phyloP scores from a whole-genome alignment of 1,284 basidiomycete genomes.

The Paramarasmius palmivorus region DNA sequence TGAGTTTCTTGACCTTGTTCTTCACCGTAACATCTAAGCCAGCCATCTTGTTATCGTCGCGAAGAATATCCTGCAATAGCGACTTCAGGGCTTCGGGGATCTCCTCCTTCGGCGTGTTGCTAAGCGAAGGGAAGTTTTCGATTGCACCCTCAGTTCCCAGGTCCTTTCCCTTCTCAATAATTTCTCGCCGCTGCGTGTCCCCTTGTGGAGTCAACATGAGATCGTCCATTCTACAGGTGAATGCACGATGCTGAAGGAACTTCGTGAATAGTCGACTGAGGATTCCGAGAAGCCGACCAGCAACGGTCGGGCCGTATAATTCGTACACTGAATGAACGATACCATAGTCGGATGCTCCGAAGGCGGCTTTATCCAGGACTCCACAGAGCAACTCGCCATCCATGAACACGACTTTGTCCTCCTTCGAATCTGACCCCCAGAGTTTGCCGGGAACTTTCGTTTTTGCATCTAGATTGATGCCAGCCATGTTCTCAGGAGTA shows the following conservation, averaged over 20 bases:
- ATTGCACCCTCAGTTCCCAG: constrained; percentile 88
- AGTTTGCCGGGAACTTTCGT: constrained; percentile 85
- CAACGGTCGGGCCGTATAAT: constrained; percentile 90
- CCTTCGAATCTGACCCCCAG: constrained; percentile 80
- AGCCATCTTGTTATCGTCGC: constrained; percentile 97
- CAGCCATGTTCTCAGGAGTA: constrained; percentile 79
- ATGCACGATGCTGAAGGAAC: constrained; percentile 94
- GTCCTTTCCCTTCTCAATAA: constrained; percentile 70
- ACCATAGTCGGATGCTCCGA: constrained; percentile 95
- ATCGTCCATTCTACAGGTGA: constrained; percentile 99
- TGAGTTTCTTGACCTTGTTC: constrained; percentile 80
- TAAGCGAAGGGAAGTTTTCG: constrained; percentile 83
- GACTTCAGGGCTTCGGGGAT: constrained; percentile 51
- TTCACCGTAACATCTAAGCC: constrained; percentile 94
- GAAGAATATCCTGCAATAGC: constrained; percentile 92
- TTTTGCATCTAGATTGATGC: constrained; percentile 85
- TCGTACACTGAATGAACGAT: constrained; percentile 99
- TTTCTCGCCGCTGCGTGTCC: constrained; percentile 68
- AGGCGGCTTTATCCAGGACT: constrained; percentile 96
- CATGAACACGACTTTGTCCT: constrained; percentile 89
- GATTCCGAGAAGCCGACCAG: constrained; percentile 91
- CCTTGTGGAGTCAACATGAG: constrained; percentile 86
- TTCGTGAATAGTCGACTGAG: constrained; percentile 96
- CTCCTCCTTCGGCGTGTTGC: constrained; percentile 48
- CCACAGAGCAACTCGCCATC: constrained; percentile 93